A percentile compares a stretch with the other conserved stretches of the same genome.
Conservation (phyloP, 2,329 filamentous ascomycete genomes). For the Nemania sp. region DNA sequence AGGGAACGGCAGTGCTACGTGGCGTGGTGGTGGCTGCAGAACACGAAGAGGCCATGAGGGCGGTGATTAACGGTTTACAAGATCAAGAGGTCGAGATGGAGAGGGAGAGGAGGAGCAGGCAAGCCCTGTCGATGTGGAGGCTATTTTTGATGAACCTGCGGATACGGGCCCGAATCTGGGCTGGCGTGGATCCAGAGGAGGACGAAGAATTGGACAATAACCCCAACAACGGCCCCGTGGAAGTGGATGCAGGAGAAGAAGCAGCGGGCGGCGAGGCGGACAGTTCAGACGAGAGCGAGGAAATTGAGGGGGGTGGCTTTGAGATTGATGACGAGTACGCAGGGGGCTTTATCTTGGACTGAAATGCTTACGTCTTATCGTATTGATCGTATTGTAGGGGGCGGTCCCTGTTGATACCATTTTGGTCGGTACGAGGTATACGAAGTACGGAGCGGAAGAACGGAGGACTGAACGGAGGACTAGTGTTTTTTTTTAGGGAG, state of each 20-base stretch:
- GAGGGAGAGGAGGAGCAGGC: constrained; percentile 63
- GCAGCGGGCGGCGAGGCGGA: constrained; percentile 42
- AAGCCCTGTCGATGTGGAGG: constrained; percentile 71
- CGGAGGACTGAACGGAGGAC: no score
- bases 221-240: constrained; percentile 38
- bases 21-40: constrained; percentile 79
- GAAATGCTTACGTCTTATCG: constrained; percentile 1
- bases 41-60: constrained; percentile 71
- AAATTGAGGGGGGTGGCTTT: constrained; percentile 51
- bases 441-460: no score
- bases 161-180: constrained; percentile 74
- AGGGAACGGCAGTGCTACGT: constrained; percentile 80
- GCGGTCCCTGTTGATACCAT: no score
- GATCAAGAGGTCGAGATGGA: constrained; percentile 68
- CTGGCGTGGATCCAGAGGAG: constrained; percentile 54
- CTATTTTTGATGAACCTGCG: constrained; percentile 78
- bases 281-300: constrained; percentile 40
- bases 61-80: constrained; percentile 69
- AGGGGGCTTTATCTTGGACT: constrained; percentile 49
- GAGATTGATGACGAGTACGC: constrained; percentile 40
- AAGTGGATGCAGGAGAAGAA: constrained; percentile 26
- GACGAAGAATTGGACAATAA: constrained; percentile 49
- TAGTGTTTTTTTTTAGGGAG: no score
- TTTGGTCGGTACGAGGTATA: no score
- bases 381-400: no score